A percentile compares a stretch with the other conserved stretches of the same genome.
Evolutionary conservation across 1,284 basidiomycete species (phyloP).

Genomic region (Trichosporon sp.): DNA sequence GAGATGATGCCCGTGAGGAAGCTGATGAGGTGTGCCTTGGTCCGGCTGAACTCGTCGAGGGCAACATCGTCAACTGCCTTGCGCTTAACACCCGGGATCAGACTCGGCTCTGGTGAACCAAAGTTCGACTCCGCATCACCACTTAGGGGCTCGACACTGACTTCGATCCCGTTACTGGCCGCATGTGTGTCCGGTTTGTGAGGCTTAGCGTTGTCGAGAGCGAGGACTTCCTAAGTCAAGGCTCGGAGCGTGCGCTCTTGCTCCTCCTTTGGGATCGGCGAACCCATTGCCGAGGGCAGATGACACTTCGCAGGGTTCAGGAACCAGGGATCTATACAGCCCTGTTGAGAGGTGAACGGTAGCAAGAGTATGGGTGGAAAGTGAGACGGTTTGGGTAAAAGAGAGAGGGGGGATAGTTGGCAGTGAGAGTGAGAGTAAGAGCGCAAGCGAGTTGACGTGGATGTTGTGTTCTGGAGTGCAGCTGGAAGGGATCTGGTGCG

Average conservation of each 20-base stretch:
- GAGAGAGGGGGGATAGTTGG: no score
- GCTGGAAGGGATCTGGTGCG: no score
- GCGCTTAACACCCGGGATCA: background rate
- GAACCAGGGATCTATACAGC: no score
- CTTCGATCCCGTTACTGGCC: background rate
- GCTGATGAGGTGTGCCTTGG: background rate
- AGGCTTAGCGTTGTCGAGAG: background rate
- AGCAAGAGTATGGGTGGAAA: no score
- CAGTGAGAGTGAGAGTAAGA: no score
- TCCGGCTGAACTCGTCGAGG: background rate
- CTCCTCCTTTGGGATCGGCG: background rate
- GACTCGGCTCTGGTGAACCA: background rate
- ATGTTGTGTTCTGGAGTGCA: no score
- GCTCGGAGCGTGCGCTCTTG: background rate
- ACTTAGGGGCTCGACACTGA: background rate
- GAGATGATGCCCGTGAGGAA: background rate
- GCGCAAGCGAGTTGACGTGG: no score
- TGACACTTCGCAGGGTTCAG: background rate
- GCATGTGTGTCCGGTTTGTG: background rate
- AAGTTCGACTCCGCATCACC: background rate
- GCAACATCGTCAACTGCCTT: background rate
- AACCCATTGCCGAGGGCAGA: background rate
- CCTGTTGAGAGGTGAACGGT: no score
- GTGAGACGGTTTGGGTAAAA: no score
- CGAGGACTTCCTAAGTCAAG: background rate